Base-by-base conservation (phyloP, 1,284 basidiomycete genomes). In the Austroboletus niveus region DNA sequence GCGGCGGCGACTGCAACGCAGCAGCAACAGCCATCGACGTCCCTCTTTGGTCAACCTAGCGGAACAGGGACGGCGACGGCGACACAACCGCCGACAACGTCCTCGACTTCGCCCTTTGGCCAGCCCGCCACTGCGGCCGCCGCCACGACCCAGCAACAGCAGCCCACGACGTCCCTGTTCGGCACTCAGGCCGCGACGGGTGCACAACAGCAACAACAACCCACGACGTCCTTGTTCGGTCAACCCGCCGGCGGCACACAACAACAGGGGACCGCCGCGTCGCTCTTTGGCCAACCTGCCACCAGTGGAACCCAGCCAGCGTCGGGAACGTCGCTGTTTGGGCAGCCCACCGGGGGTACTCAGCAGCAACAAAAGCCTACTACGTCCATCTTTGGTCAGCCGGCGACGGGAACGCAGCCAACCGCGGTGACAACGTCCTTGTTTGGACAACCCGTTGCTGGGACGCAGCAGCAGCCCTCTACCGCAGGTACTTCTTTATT, bases 181-280 rank as follows among this genome's bases (percentile, higher is more conserved):
- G 59, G 59, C 57, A 64, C 52, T 56, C 63, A 64, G 32, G 10
- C 59, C 1, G 15, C 52, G 8, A 40, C 58, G n/a, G 48, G 48
- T 3, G 30, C 49, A 20, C 60, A 63, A 6, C 52, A 65, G 6
- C 60, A 57, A 7, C 58, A 48, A 10, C 58, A 48, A 46, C 60
- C 65, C 10, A 51, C 60, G 5, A 59, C 66, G 3, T 62, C 68
- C 22, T 46, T 72, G 14, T 77, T 78, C 50, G 73, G 73, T 17
- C 66, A 55, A 30, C 68, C 72, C 38, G 30, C 60, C 8, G 7
- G 43, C n/a, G 49, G 62, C 4, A 46, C 60, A 38, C 60, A 57
- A 32, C 57, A 54, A 12, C 15, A 7, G 12, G 34, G 69, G 35
- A 52, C 64, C 38, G 48, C 60, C 35, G 57, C 63, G 0, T 63